Base-by-base conservation (phyloP, 768 basidiomycete genomes). In the Tylopilus vinaceipallidus region DNA sequence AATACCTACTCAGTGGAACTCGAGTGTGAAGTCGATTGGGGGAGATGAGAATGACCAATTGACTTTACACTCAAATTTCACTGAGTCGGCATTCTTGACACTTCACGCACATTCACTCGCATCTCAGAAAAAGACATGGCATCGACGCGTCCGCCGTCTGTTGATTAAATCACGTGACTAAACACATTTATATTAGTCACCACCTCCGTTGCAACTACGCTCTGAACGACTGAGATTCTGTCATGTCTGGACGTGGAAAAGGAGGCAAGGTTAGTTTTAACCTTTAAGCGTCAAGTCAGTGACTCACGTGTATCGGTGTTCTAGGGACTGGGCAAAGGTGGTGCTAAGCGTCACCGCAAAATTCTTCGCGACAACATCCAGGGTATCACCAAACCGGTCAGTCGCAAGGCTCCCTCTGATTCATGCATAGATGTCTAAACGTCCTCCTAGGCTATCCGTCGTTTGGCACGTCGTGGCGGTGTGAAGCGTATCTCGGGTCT, bases 211-310 rank as follows among this genome's bases (percentile, higher is more conserved):
- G n/a, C n/a, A n/a, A n/a, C n/a, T n/a, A n/a, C n/a, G n/a, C n/a
- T n/a, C n/a, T n/a, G n/a, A n/a, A n/a, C n/a, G n/a, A n/a, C n/a
- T n/a, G n/a, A 22, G 63, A 52, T 36, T 8, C 8, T 35, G 35
- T 47, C 66, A 84, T 90, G 87, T 88, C 88, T 73, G 89, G 88
- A 71, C 87, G 88, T 66, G 88, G 88, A 67, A 91, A 90, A 77
- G 82, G 87, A 68, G 87, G 87, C 67, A 89, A 88, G 76, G 79
- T 43, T 19, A 8, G 37, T 36, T 6, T 29, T 34, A 11, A 8
- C 11, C 20, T 12, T 4, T 29, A 17, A n/a, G 10, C 41, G 2
- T 45, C 37, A 17, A 17, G 46, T 20, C 30, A 29, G 43, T 26
- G 16, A 6, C 39, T 30, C 10, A 53, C 33, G 16, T 35, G 44